Evolutionary conservation across 352 stramenopile genomes (phyloP).

Genomic region (Pythium myriotylum): DNA sequence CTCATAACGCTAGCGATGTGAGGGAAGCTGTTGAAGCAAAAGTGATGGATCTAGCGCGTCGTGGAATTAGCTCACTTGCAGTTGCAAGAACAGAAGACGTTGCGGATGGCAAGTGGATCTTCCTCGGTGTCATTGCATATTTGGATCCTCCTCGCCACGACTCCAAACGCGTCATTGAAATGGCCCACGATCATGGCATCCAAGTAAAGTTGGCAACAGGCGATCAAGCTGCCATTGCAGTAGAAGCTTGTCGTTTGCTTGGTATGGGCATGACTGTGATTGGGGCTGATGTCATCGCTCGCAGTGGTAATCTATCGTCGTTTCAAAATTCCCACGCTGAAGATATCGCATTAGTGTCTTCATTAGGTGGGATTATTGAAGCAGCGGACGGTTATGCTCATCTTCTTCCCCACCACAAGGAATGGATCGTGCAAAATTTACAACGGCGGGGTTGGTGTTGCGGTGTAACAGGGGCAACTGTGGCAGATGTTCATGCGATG

Average conservation of each 20-base stretch:
- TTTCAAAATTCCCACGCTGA: slow-evolving; percentile 19
- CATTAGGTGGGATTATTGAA: slow-evolving; percentile 53
- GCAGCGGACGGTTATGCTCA: slow-evolving; percentile 94
- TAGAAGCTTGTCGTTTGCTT: slow-evolving; percentile 92
- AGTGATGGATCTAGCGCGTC: slow-evolving; percentile 88
- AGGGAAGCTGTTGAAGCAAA: slow-evolving; percentile 83
- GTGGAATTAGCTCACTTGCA: slow-evolving; percentile 88
- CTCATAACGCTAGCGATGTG: slow-evolving; percentile 75
- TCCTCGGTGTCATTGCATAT: slow-evolving; percentile 95
- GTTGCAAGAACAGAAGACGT: slow-evolving; percentile 81
- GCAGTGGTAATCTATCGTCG: background rate
- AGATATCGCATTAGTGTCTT: slow-evolving; percentile 1
- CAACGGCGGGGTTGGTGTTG: slow-evolving; percentile 72
- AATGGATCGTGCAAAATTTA: slow-evolving; percentile 88
- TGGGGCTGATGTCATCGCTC: slow-evolving; percentile 70
- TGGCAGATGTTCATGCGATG: slow-evolving; percentile 70
- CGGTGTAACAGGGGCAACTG: slow-evolving; percentile 80
- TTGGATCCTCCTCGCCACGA: slow-evolving; percentile 95
- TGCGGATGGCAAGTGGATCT: slow-evolving; percentile 87
- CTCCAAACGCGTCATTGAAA: slow-evolving; percentile 93
- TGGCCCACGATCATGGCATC: slow-evolving; percentile 90
- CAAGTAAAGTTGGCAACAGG: slow-evolving; percentile 98
- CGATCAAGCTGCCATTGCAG: slow-evolving; percentile 93
- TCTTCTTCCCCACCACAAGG: slow-evolving; percentile 93
- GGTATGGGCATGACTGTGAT: slow-evolving; percentile 90